These are phyloP conservation scores for Sphagnurus paluster DNA, from an alignment of 1,284 basidiomycete species.

Conservation along the genomic window DNA sequence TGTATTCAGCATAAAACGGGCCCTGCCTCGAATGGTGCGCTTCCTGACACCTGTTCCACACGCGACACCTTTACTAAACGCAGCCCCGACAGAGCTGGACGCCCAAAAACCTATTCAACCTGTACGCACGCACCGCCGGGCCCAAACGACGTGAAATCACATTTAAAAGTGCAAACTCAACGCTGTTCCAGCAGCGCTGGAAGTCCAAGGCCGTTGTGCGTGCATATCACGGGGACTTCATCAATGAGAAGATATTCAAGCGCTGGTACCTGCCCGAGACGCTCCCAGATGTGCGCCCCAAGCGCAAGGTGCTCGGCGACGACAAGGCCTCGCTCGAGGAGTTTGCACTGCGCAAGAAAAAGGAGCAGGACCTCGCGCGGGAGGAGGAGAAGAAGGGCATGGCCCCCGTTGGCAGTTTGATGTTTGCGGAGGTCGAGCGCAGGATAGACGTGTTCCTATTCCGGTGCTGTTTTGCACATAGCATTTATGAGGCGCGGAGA, in stretches of 20 bases:
- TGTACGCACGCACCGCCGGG: slow-evolving; percentile 66
- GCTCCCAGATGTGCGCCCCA: slow-evolving; percentile 83
- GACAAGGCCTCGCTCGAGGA: slow-evolving; percentile 48
- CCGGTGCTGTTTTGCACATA: slow-evolving; percentile 87
- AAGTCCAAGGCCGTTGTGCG: slow-evolving; percentile 86
- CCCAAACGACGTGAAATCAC: slow-evolving; percentile 44
- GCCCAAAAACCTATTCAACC: slow-evolving; percentile 75
- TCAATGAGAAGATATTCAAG: slow-evolving; percentile 92
- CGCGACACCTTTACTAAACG: neutral
- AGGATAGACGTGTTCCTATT: slow-evolving; percentile 93
- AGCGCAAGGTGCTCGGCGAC: slow-evolving; percentile 38
- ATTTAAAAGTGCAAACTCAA: slow-evolving; percentile 59
- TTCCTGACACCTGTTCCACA: neutral
- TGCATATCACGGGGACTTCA: slow-evolving; percentile 96
- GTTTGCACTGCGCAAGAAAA: slow-evolving; percentile 58
- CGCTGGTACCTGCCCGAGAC: slow-evolving; percentile 91
- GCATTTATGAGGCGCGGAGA: slow-evolving; percentile 87
- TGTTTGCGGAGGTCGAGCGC: slow-evolving; percentile 93
- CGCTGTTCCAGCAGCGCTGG: slow-evolving; percentile 95
- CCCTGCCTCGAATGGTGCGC: slow-evolving; percentile 50
- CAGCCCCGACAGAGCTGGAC: slow-evolving; percentile 91
- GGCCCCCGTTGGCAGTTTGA: slow-evolving; percentile 62
- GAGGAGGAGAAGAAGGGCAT: slow-evolving; percentile 64
- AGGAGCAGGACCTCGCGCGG: slow-evolving; percentile 45
- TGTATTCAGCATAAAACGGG: slow-evolving; percentile 41